Base-by-base conservation (phyloP, 768 basidiomycete genomes). In the Plicaturopsis crispa region DNA sequence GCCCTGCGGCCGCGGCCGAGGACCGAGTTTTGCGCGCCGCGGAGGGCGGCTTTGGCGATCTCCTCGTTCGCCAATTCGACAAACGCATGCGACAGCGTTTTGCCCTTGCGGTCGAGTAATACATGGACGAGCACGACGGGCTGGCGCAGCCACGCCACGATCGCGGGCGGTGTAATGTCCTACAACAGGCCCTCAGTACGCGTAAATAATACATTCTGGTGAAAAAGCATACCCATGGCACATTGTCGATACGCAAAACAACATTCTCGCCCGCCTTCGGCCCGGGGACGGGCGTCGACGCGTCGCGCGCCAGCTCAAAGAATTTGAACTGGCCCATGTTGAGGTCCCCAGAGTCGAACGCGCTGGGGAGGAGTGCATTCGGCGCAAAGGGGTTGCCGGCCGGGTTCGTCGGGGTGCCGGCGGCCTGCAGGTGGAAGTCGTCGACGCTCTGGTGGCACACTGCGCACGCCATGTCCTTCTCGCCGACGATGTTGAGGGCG, bases 391-490 rank as follows among this genome's bases (percentile, higher is more conserved):
- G 33, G 10, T n/a, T 14, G n/a, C 6, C 21, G 34, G 19, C 31
- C 36, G 32, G 35, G 24, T 13, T n/a, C 13, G 20, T 31, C 19
- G 26, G 44, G 17, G 6, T 43, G 39, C 31, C 42, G 16, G 28
- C 48, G 40, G 50, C 53, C 35, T 63, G 57, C 42, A 86, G 59
- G 32, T 73, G 71, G 55, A 90, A 90, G 52, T 84, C 78, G 21
- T 65, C 67, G 16, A 90, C 85, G 23, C 74, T 71, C 28, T 56
- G 58, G 49, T 79, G 80, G 60, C 87, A 91, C 21, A 86, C 80
- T 13, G 84, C 80, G 45, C 88, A 91, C 42, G 80, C 74, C 74
- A 90, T 85, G 41, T 84, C 82, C 53, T 89, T 90, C 58, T 91
- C 87, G 5, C 87, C 87, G 13, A 89, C 88, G 36, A 90, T 90